phyloP scores from a whole-genome alignment of 2,329 filamentous ascomycete genomes.

The Penicillium sp. region DNA sequence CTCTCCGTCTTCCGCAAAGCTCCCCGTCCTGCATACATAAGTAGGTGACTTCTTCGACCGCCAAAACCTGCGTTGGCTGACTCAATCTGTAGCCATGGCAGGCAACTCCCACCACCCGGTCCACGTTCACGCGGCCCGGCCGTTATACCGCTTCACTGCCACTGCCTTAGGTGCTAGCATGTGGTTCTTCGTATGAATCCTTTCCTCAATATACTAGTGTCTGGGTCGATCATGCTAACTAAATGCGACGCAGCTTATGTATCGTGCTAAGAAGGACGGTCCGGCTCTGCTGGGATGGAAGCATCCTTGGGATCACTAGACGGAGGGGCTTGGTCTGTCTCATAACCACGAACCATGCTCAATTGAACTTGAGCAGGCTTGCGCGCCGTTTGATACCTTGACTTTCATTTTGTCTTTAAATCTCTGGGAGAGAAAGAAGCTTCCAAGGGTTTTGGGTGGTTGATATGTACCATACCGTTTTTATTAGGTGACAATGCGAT shows the following conservation, averaged over 20 bases:
- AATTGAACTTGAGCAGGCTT: not conserved
- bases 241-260: constrained; percentile 71
- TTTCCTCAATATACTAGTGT: not conserved
- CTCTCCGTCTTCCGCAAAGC: constrained; percentile 1
- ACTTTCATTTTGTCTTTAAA: constrained; percentile 1
- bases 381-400: constrained; percentile 2
- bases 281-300: constrained; percentile 86
- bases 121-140: constrained; percentile 60
- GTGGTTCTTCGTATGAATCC: constrained; percentile 87
- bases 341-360: not conserved
- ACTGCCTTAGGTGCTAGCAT: constrained; percentile 90
- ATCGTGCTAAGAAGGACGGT: constrained; percentile 95
- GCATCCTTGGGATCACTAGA: constrained; percentile 90
- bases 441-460: not conserved
- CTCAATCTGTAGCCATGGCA: constrained; percentile 34
- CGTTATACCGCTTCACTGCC: constrained; percentile 79
- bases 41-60: not conserved
- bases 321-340: not conserved
- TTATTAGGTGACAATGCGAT: constrained; percentile 13
- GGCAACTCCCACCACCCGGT: constrained; percentile 42
- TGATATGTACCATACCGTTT: constrained; percentile 27
- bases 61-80: not conserved
- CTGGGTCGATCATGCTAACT: not conserved
- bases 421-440: not conserved
- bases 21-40: not conserved